phyloP scores from a whole-genome alignment of 768 basidiomycete genomes.

The Lyophyllum semitale region DNA sequence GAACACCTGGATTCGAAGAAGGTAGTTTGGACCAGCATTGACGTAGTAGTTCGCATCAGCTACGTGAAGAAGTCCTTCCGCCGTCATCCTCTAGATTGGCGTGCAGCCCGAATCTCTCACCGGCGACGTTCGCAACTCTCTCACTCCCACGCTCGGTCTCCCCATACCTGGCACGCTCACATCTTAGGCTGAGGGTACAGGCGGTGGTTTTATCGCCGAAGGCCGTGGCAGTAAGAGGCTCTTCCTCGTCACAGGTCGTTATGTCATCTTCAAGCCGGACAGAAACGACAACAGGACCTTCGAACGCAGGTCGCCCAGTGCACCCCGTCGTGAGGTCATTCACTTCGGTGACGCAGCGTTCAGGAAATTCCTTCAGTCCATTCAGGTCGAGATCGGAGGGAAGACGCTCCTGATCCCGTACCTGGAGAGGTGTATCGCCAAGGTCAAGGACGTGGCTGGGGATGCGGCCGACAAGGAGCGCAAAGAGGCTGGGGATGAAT shows the following conservation, averaged over 20 bases:
- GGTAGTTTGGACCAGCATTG: too few species aligned
- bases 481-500: neutral
- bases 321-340: conserved; percentile 27
- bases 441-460: conserved; percentile 10
- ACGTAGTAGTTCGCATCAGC: too few species aligned
- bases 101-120: too few species aligned
- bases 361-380: conserved; percentile 24
- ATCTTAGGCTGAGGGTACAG: conserved; percentile 24
- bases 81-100: too few species aligned
- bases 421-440: conserved; percentile 24
- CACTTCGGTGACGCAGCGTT: conserved; percentile 29
- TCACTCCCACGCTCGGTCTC: conserved; percentile 30
- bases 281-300: conserved; percentile 7
- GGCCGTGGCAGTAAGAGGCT: conserved; percentile 21
- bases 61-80: too few species aligned
- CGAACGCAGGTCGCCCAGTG: conserved; percentile 15
- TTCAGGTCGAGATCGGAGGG: too few species aligned
- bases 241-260: conserved; percentile 23
- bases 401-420: too few species aligned
- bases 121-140: conserved; percentile 18
- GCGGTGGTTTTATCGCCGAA: conserved; percentile 26
- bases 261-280: conserved; percentile 22
- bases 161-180: conserved; percentile 22
- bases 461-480: conserved; percentile 10
- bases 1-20: too few species aligned